Percentiles rank a stretch among this genome's conserved stretches.
Conservation (phyloP, 2,329 filamentous ascomycete species). For the Aspergillus alliaceus region DNA sequence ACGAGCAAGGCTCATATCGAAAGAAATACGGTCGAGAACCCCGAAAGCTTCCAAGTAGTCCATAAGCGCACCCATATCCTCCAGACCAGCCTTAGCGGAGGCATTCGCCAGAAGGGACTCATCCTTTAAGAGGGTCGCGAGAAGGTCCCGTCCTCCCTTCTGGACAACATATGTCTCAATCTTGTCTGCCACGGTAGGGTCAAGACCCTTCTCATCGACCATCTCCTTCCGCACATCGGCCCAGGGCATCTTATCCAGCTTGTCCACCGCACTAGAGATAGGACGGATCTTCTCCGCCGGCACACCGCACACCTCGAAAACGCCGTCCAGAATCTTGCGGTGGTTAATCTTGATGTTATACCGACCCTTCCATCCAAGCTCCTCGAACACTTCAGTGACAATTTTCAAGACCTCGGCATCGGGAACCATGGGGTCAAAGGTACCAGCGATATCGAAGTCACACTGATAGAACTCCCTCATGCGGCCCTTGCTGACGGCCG, state of each 20-base stretch:
- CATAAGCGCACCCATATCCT: conserved; percentile 78
- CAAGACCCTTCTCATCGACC: conserved; percentile 86
- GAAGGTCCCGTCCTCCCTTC: conserved; percentile 73
- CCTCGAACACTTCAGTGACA: conserved; percentile 80
- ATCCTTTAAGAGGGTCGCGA: conserved; percentile 68
- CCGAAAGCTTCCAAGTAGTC: conserved; percentile 78
- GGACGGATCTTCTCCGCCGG: conserved; percentile 81
- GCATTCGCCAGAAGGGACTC: conserved; percentile 68
- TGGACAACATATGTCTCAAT: conserved; percentile 82
- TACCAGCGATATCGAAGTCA: conserved; percentile 90
- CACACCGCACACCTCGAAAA: conserved; percentile 89
- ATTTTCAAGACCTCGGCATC: conserved; percentile 88
- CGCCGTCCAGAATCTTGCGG: conserved; percentile 87
- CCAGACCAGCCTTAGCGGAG: conserved; percentile 74
- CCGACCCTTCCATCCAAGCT: conserved; percentile 69
- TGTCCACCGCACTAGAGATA: conserved; percentile 92
- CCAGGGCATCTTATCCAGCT: conserved; percentile 92
- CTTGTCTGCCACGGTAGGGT: conserved; percentile 73
- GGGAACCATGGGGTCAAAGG: conserved; percentile 85
- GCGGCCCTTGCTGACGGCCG: conserved; percentile 83
- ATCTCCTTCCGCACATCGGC: conserved; percentile 87
- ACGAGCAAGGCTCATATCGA: conserved; percentile 85
- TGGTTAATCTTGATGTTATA: conserved; percentile 95
- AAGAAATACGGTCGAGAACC: conserved; percentile 72
- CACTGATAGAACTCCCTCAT: conserved; percentile 98